These are phyloP conservation scores for Sporothrix curviconia DNA, from an alignment of 2,329 filamentous ascomycete genomes.

Conservation along the genomic window DNA sequence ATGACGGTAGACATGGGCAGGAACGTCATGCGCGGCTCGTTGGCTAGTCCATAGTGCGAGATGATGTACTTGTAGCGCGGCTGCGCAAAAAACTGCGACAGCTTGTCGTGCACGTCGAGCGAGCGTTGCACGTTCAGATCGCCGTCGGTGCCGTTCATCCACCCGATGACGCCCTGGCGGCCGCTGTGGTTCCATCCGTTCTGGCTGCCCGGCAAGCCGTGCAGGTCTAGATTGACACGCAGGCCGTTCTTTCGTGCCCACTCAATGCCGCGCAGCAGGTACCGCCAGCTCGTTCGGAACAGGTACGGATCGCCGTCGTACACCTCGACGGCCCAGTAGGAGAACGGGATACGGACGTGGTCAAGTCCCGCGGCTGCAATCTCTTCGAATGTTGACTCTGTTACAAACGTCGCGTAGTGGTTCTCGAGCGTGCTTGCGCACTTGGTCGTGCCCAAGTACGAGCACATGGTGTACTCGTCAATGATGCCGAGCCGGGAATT, in stretches of 20 bases:
- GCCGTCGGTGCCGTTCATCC: slow-evolving; percentile 88
- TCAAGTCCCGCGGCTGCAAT: slow-evolving; percentile 86
- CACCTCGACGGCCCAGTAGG: slow-evolving; percentile 86
- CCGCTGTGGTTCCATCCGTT: slow-evolving; percentile 99
- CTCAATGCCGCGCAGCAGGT: slow-evolving; percentile 86
- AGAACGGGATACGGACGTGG: slow-evolving; percentile 92
- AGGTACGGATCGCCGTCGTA: slow-evolving; percentile 87
- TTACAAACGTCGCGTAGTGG: slow-evolving; percentile 87
- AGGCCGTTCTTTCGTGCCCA: slow-evolving; percentile 89
- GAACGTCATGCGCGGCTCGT: slow-evolving; percentile 84
- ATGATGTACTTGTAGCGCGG: slow-evolving; percentile 87
- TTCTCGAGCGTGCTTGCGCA: slow-evolving; percentile 67
- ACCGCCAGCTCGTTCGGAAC: slow-evolving; percentile 81
- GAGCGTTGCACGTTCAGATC: slow-evolving; percentile 70
- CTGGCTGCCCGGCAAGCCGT: slow-evolving; percentile 85
- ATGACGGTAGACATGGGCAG: slow-evolving; percentile 62
- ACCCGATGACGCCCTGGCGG: slow-evolving; percentile 69
- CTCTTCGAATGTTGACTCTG: slow-evolving; percentile 72
- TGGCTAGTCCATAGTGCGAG: slow-evolving; percentile 86
- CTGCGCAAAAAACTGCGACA: slow-evolving; percentile 90
- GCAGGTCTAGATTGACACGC: slow-evolving; percentile 86
- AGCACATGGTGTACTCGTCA: slow-evolving; percentile 79
- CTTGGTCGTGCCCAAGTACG: slow-evolving; percentile 59
- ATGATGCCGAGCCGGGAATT: slow-evolving; percentile 61
- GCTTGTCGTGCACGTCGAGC: slow-evolving; percentile 76